Conservation (phyloP, 192 early-diverging fungal species). For the Coemansia aciculifera region DNA sequence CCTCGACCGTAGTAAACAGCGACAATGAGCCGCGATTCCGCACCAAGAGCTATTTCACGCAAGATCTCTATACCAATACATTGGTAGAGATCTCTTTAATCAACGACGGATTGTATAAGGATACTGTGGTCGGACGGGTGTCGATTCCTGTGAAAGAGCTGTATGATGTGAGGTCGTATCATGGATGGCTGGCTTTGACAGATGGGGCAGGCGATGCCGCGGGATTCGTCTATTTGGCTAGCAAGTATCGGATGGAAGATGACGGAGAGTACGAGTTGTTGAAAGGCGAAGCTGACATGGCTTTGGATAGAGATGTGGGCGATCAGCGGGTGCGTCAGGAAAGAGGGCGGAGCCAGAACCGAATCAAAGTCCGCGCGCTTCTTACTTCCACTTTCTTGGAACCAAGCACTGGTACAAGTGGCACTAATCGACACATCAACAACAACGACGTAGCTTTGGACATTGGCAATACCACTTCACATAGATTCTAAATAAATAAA, state of each 20-base stretch:
- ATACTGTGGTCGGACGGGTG: constrained; percentile 30
- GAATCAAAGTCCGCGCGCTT: constrained; percentile 4
- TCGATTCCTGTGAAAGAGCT: constrained; percentile 36
- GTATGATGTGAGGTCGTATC: constrained; percentile 30
- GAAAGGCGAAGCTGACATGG: not conserved
- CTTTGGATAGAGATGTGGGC: not conserved
- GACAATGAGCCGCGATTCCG: constrained; percentile 27
- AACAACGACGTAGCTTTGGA: not conserved
- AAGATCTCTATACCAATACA: constrained; percentile 19
- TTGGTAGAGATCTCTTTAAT: constrained; percentile 30
- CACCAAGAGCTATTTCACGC: constrained; percentile 27
- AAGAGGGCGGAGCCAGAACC: constrained; percentile 14
- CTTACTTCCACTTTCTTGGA: not conserved
- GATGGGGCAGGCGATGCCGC: constrained; percentile 15
- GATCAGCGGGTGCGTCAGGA: constrained; percentile 15
- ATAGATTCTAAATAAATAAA: not conserved
- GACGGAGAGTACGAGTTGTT: constrained; percentile 18
- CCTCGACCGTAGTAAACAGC: constrained; percentile 18
- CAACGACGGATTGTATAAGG: constrained; percentile 27
- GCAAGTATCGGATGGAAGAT: constrained; percentile 6
- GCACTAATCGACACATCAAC: not conserved
- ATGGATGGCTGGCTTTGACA: constrained; percentile 36
- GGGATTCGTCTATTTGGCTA: constrained; percentile 30
- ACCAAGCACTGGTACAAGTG: not conserved
- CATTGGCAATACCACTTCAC: not conserved